Conservation (phyloP, 345 rosid species). For the Salix arbutifolia region DNA sequence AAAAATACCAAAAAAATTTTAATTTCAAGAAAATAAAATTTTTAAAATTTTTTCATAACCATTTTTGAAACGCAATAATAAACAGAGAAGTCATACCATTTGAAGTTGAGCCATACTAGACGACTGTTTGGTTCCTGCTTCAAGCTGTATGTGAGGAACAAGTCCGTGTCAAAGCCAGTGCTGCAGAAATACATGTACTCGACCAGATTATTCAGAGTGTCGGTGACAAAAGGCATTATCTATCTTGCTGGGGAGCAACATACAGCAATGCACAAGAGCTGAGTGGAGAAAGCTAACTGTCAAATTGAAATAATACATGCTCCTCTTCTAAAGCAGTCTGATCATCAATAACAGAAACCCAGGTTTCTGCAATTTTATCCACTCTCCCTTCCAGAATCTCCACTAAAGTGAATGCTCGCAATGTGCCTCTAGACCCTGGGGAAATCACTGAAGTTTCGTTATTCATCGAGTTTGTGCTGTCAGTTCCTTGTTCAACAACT, state of each 20-base stretch:
- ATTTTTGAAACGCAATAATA: too few species aligned
- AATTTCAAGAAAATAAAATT: too few species aligned
- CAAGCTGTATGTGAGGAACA: neutral
- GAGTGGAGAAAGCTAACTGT: neutral
- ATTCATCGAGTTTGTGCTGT: neutral
- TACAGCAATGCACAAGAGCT: neutral
- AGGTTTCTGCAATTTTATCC: conserved; percentile 56
- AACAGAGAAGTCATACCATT: neutral
- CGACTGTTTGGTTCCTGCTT: too few species aligned
- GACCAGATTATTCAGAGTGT: neutral
- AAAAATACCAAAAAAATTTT: too few species aligned
- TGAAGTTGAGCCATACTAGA: neutral
- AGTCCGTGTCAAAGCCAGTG: neutral
- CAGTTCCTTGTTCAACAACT: conserved; percentile 12
- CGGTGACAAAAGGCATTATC: neutral
- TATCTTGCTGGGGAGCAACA: neutral
- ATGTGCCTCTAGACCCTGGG: conserved; percentile 36
- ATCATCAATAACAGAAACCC: conserved; percentile 63
- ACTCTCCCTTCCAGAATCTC: conserved; percentile 57
- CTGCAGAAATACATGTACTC: neutral
- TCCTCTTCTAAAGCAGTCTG: conserved; percentile 45
- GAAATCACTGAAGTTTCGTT: conserved; percentile 4
- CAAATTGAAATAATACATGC: conserved; percentile 35
- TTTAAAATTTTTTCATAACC: too few species aligned
- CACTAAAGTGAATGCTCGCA: conserved; percentile 61